Percentiles rank a stretch among this genome's conserved stretches.
Evolutionary conservation across 2,329 filamentous ascomycete species (phyloP).

Genomic region (Akanthomyces uredinophilus): DNA sequence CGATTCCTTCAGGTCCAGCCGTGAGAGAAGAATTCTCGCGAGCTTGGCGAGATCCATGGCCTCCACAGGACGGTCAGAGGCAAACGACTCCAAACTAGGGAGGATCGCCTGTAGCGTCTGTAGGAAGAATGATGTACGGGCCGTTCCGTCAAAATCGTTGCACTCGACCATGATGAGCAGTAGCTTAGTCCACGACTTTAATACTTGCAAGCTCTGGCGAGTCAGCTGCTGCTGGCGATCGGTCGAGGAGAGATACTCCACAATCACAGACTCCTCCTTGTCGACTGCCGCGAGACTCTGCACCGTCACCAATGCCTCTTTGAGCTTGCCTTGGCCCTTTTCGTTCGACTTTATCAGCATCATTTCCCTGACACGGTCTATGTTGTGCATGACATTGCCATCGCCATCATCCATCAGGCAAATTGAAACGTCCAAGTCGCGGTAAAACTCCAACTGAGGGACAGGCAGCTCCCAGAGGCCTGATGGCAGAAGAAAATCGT

Average conservation of each 20-base stretch:
- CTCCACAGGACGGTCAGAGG: slow-evolving; percentile 62
- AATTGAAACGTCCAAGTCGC: slow-evolving; percentile 60
- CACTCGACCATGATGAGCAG: slow-evolving; percentile 77
- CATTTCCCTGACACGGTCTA: slow-evolving; percentile 68
- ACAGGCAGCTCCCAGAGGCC: slow-evolving; percentile 45
- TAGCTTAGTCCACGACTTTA: slow-evolving; percentile 80
- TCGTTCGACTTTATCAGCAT: slow-evolving; percentile 65
- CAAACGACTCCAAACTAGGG: slow-evolving; percentile 76
- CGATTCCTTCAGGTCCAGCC: slow-evolving; percentile 54
- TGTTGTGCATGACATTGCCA: slow-evolving; percentile 56
- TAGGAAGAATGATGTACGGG: slow-evolving; percentile 72
- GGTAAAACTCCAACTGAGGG: slow-evolving; percentile 55
- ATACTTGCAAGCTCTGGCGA: slow-evolving; percentile 57
- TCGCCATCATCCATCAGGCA: slow-evolving; percentile 59
- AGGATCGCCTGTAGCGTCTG: slow-evolving; percentile 83
- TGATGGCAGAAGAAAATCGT: slow-evolving; percentile 70
- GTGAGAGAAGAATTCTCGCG: slow-evolving; percentile 66
- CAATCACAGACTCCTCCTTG: slow-evolving; percentile 53
- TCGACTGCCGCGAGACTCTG: slow-evolving; percentile 48
- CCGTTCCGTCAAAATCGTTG: slow-evolving; percentile 70
- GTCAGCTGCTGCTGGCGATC: slow-evolving; percentile 59
- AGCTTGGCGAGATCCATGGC: slow-evolving; percentile 73
- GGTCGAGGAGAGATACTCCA: slow-evolving; percentile 56
- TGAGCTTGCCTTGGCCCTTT: slow-evolving; percentile 24
- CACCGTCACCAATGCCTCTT: slow-evolving; percentile 39